Evolutionary conservation across 352 stramenopile genomes (phyloP), one percentile per base, ranked within the genome.

Genomic region (Phytophthora fragariaefolia): DNA sequence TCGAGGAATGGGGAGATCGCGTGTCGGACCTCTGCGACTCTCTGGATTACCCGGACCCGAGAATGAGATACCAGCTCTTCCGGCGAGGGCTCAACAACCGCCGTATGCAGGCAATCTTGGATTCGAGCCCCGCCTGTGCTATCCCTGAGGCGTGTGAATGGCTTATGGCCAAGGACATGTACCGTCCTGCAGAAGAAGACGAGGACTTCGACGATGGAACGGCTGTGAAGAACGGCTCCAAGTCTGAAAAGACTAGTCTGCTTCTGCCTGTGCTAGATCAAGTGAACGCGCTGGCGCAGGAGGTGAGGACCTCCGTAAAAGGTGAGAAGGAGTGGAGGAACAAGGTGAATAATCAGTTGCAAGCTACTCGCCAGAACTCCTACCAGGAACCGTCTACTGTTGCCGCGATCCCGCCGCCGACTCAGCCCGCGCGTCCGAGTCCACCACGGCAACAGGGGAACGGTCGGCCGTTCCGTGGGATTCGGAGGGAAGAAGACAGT

Each of bases 1-100:
- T 62, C 3, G 54, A 62, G 6, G 42, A 62, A 6, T 62, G 54
- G 54, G 40, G 28, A 1, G 42, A 62, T 26, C 42, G 54, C 6
- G 43, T 53, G 1, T 34, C 42, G 2, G 40, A 51, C 9, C 10
- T 62, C 2, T 53, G 54, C 13, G 40, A 54, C 24, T 53, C 54
- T 4, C 42, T 62, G 23, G 42, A 38, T 15, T 61, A 52, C n/a
- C 23, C 42, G 3, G 43, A n/a, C n/a, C n/a, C n/a, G n/a, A n/a
- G n/a, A n/a, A n/a, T n/a, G n/a, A n/a, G n/a, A n/a, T n/a, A n/a
- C 18, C 26, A 52, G 28, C 15, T 43, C 23, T 52, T 61, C 17
- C 1, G 23, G 1, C 36, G 26, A 1, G 38, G 40, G 2, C 10
- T 61, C 13, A 26, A 23, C 4, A 61, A 51, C 24, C 30, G 28